These are phyloP conservation scores for Yamadazyma epiphylla DNA, from an alignment of 1,139 yeast species.

Conservation along the genomic window DNA sequence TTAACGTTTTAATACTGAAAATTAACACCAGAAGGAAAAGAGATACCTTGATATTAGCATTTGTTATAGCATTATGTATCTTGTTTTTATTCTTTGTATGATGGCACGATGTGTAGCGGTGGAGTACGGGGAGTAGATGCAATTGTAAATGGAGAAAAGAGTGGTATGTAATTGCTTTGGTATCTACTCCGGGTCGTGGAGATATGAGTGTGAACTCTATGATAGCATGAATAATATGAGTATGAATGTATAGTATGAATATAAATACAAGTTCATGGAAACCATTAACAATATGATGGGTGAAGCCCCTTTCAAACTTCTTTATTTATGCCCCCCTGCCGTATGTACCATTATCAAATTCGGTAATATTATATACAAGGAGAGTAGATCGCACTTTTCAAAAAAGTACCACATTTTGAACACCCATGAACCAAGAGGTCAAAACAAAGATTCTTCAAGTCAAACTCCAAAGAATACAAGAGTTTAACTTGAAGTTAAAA, in stretches of 20 bases:
- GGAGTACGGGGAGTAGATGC: too few relatives aligned
- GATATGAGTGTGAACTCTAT: too few relatives aligned
- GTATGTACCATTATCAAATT: too few relatives aligned
- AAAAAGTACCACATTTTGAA: constrained; percentile 9
- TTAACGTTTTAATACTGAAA: constrained; percentile 69
- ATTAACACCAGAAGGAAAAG: constrained; percentile 87
- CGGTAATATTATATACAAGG: too few relatives aligned
- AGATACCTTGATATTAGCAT: constrained; percentile 80
- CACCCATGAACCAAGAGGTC: constrained; percentile 14
- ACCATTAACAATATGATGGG: too few relatives aligned
- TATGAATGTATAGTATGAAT: too few relatives aligned
- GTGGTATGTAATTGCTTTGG: neutral
- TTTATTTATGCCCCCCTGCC: too few relatives aligned
- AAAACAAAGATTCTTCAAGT: constrained; percentile 34
- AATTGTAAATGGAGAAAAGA: neutral
- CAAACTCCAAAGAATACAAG: constrained; percentile 61
- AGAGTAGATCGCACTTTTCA: too few relatives aligned
- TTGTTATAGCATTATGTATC: constrained; percentile 70
- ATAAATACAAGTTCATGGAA: too few relatives aligned
- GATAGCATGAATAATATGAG: too few relatives aligned
- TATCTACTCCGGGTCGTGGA: constrained; percentile 1
- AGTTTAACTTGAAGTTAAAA: constrained; percentile 53
- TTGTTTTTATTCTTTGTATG: constrained; percentile 55
- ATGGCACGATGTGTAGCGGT: neutral
- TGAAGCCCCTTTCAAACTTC: too few relatives aligned